Evolutionary conservation across 768 basidiomycete genomes (phyloP).

Genomic region (Udeniomyces megalosporus): DNA sequence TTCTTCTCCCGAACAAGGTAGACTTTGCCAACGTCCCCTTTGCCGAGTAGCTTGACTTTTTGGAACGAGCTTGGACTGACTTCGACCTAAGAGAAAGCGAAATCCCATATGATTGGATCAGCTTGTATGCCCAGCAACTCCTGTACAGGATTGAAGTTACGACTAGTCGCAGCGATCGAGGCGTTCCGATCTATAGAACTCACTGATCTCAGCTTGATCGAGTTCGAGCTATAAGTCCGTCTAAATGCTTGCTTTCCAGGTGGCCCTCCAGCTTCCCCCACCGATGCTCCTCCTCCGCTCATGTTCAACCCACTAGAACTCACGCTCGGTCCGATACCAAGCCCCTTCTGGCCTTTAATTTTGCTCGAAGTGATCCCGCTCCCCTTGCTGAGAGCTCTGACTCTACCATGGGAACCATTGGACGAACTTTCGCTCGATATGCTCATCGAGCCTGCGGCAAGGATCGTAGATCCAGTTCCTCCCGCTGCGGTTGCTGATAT

Average conservation of each 20-base stretch:
- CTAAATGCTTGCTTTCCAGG: constrained; percentile 43
- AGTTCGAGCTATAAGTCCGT: constrained; percentile 91
- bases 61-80: constrained; percentile 85
- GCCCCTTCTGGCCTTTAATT: background rate
- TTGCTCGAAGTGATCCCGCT: background rate
- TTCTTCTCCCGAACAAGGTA: constrained; percentile 98
- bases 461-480: too few relatives aligned
- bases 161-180: background rate
- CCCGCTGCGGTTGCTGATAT: too few relatives aligned
- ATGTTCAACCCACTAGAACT: background rate
- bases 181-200: constrained; percentile 21
- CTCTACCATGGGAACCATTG: too few relatives aligned
- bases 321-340: background rate
- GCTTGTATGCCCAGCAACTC: background rate
- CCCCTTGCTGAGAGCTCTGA: too few relatives aligned
- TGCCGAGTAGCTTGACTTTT: constrained; percentile 95
- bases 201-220: constrained; percentile 83
- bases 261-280: too few relatives aligned
- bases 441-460: background rate
- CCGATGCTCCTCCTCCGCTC: constrained; percentile 24
- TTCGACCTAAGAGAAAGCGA: constrained; percentile 47
- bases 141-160: too few relatives aligned
- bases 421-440: constrained; percentile 1
- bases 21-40: constrained; percentile 96
- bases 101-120: background rate